phyloP scores from a whole-genome alignment of 257 asterid species.

The Rauvolfia tetraphylla region DNA sequence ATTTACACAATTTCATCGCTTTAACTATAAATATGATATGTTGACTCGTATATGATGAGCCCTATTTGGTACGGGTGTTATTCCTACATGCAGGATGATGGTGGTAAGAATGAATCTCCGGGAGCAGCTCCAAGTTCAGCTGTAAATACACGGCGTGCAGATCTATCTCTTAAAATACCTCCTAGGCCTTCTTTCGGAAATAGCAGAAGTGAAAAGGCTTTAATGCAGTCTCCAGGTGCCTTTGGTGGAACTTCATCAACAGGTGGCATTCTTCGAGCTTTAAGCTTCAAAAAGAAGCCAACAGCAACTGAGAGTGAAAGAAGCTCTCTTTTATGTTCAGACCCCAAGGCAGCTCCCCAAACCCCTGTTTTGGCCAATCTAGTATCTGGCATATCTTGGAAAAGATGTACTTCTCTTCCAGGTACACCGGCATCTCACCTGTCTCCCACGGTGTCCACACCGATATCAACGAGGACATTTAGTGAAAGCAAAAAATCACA shows the following conservation, averaged over 20 bases:
- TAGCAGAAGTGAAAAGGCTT: constrained; percentile 40
- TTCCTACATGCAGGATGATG: constrained; percentile 41
- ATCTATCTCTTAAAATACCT: constrained; percentile 72
- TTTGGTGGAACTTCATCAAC: constrained; percentile 37
- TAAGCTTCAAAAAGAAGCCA: constrained; percentile 61
- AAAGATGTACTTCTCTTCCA: constrained; percentile 74
- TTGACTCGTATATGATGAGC: not conserved
- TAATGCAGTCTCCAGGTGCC: constrained; percentile 34
- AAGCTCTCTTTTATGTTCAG: constrained; percentile 60
- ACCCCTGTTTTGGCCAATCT: constrained; percentile 51
- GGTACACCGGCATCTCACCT: constrained; percentile 57
- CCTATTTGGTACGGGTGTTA: constrained; percentile 5
- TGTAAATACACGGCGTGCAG: constrained; percentile 32
- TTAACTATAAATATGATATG: not conserved
- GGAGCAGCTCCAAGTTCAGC: constrained; percentile 28
- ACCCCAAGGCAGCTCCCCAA: constrained; percentile 42
- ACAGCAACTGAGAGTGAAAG: constrained; percentile 47
- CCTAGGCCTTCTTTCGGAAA: constrained; percentile 43
- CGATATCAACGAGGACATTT: constrained; percentile 43
- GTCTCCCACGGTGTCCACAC: constrained; percentile 51
- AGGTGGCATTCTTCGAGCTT: constrained; percentile 53
- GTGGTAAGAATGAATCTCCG: constrained; percentile 22
- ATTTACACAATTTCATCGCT: not conserved
- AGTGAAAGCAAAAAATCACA: constrained; percentile 50
- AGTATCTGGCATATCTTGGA: constrained; percentile 38